Evolutionary conservation across 495 filamentous ascomycete species (phyloP), one percentile per base, ranked within the genome.

Genomic region (Neurospora sp.): DNA sequence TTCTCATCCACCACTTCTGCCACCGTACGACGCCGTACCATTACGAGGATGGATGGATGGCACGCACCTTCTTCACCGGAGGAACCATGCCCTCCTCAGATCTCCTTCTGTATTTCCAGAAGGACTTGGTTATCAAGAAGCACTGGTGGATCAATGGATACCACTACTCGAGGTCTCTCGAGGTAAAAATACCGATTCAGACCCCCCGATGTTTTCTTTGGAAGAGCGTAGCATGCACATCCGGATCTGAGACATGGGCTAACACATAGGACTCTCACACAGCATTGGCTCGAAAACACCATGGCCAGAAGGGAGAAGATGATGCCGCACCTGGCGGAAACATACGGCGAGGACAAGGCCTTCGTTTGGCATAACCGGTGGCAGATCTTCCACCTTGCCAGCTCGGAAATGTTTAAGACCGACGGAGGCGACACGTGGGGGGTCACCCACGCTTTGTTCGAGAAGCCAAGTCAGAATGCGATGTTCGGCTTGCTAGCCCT

Each of bases 21-120:
- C 90, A 92, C 74, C 84, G 81, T 69, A 83, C 84, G 19, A 88
- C 86, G 28, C 88, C 90, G 0, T 91, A 92, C 78, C 88, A 91
- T 75, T 91, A 87, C 75, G 88, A 90, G 70, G 85, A 86, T 21
- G 90, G 90, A n/a, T 92, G 90, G 90, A 92, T 92, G 90, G 90
- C 87, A 62, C 83, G 82, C 71, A 81, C 90, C 76, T 92, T 92
- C 80, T 92, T 92, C 78, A 89, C 88, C 9, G 90, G 90, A 24
- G 90, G 90, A 4, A 92, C 89, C 4, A 92, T 92, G 90, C 88
- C 86, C 7, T 88, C 85, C 28, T 85, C 87, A n/a, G 90, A 92
- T 77, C 76, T 92, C 71, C 81, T 92, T 39, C 81, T 89, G 31
- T 90, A 87, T 75, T 92, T 92, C 75, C 90, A 92, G 81, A 77